Evolutionary conservation across 2,329 filamentous ascomycete genomes (phyloP).

Genomic region (Diaporthe capsici): DNA sequence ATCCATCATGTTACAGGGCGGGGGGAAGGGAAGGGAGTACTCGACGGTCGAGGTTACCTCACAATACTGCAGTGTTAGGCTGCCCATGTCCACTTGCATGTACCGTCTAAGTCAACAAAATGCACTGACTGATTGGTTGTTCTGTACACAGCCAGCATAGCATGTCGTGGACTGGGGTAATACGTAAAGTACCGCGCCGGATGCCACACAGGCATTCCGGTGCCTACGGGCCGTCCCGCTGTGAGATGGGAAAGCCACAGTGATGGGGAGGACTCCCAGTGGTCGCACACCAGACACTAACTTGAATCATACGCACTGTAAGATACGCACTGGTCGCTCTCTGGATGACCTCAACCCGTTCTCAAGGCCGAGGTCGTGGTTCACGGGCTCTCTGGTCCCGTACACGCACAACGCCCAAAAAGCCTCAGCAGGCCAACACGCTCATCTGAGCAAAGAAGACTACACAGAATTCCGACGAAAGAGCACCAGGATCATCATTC

Average conservation of each 20-base stretch:
- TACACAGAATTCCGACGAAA: not conserved
- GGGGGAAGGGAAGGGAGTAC: not conserved
- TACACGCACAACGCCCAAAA: not conserved
- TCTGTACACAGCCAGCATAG: not conserved
- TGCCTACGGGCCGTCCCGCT: conserved; percentile 25
- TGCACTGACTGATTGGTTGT: not conserved
- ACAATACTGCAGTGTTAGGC: not conserved
- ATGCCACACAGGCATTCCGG: not conserved
- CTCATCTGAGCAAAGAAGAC: not conserved
- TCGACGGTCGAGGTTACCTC: not conserved
- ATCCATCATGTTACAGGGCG: not conserved
- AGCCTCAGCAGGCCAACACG: not conserved
- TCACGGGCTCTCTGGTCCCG: not conserved
- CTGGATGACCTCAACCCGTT: not conserved
- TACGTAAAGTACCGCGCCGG: not conserved
- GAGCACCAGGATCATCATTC: not conserved
- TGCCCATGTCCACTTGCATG: not conserved
- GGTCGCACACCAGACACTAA: not conserved
- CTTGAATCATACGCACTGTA: conserved; percentile 19
- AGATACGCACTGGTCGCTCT: not conserved
- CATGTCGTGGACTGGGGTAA: not conserved
- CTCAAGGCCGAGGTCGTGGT: not conserved
- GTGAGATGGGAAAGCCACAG: conserved; percentile 2
- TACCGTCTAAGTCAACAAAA: not conserved
- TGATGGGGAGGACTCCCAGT: not conserved